A percentile compares a stretch with the other conserved stretches of the same genome.
Evolutionary conservation across 495 filamentous ascomycete species (phyloP).

Genomic region (Aspergillus mulundensis): DNA sequence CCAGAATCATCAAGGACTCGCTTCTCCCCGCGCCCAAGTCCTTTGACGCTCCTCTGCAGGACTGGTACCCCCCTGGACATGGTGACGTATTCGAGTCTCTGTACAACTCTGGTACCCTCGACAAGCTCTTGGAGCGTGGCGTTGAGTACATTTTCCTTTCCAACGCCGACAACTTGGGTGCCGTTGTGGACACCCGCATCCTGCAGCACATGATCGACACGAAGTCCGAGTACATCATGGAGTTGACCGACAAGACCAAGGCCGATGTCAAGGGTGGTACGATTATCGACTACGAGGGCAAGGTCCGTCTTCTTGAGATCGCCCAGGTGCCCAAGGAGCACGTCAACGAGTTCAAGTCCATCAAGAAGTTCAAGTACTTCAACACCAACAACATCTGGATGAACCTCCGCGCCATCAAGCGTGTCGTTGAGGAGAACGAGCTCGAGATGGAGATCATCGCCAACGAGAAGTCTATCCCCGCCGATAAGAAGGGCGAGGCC

Average conservation of each 20-base stretch:
- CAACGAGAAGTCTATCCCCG: slow-evolving; percentile 96
- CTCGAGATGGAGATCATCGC: slow-evolving; percentile 99
- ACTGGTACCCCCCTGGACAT: slow-evolving; percentile 99
- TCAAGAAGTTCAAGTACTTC: slow-evolving; percentile 99
- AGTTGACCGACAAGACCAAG: slow-evolving; percentile 99
- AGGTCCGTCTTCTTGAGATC: slow-evolving; percentile 94
- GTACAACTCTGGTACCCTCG: slow-evolving; percentile 97
- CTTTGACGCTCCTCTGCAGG: slow-evolving; percentile 80
- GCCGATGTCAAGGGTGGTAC: slow-evolving; percentile 99
- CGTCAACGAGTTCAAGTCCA: slow-evolving; percentile 99
- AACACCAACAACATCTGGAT: slow-evolving; percentile 99
- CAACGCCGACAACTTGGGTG: slow-evolving; percentile 98
- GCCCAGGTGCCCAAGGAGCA: slow-evolving; percentile 99
- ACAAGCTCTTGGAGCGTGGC: slow-evolving; percentile 89
- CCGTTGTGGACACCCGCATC: slow-evolving; percentile 94
- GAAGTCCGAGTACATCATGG: slow-evolving; percentile 97
- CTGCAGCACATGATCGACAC: slow-evolving; percentile 99
- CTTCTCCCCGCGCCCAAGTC: slow-evolving; percentile 92
- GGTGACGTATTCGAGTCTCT: slow-evolving; percentile 99
- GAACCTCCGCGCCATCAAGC: slow-evolving; percentile 95
- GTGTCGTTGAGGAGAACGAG: slow-evolving; percentile 97
- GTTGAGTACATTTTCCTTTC: slow-evolving; percentile 98
- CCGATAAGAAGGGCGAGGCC: slow-evolving; percentile 99
- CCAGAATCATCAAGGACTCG: slow-evolving; percentile 96
- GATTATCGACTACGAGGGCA: slow-evolving; percentile 98